These are phyloP conservation scores for Aquilaria malaccensis DNA, from an alignment of 345 rosid species.

Conservation along the genomic window DNA sequence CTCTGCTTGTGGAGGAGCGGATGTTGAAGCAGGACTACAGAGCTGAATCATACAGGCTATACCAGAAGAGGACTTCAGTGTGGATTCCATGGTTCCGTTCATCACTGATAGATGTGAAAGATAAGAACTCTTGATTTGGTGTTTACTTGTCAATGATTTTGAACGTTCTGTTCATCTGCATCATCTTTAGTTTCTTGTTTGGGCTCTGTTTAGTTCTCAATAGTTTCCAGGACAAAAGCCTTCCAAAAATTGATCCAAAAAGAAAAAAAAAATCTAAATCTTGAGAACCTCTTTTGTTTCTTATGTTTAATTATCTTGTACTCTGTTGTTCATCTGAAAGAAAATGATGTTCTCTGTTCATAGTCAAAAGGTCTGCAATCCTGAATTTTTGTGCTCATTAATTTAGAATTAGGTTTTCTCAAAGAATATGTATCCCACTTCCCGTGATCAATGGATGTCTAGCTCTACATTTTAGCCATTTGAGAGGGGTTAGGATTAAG, in stretches of 20 bases:
- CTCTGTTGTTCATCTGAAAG: not conserved
- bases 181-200: not conserved
- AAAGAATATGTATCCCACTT: too few species aligned
- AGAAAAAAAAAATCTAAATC: too few species aligned
- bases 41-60: conserved; percentile 74
- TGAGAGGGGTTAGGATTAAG: too few species aligned
- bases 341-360: not conserved
- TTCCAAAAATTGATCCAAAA: too few species aligned
- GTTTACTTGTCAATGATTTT: not conserved
- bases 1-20: conserved; percentile 71
- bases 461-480: too few species aligned
- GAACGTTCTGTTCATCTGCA: conserved; percentile 7
- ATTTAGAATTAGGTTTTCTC: too few species aligned
- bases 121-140: conserved; percentile 42
- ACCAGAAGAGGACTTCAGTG: conserved; percentile 87
- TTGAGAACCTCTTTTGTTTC: too few species aligned
- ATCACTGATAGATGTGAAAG: conserved; percentile 27
- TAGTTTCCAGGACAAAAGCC: too few species aligned
- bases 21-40: conserved; percentile 72
- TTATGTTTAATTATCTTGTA: not conserved
- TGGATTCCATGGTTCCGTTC: conserved; percentile 95
- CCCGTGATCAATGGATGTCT: too few species aligned
- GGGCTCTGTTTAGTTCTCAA: too few species aligned
- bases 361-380: not conserved
- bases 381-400: too few species aligned